Conservation (phyloP, 2,329 filamentous ascomycete genomes). For the Calonectria pteridis region DNA sequence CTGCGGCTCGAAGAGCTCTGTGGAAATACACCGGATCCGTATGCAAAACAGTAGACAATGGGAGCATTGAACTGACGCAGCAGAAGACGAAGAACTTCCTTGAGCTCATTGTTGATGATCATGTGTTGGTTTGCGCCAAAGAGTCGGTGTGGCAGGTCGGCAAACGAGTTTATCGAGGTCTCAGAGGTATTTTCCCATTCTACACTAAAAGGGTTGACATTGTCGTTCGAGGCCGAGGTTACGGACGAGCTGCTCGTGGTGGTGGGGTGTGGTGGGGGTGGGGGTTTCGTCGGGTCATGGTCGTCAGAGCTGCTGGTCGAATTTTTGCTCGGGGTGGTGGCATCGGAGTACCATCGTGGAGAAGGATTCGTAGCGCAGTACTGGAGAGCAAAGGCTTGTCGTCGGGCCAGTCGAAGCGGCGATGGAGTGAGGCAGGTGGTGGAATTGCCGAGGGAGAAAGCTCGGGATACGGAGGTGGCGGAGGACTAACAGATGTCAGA, state of each 20-base stretch:
- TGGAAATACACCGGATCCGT: conserved; percentile 95
- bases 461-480: conserved; percentile 30
- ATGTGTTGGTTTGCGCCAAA: conserved; percentile 98
- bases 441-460: conserved; percentile 36
- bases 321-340: conserved; percentile 20
- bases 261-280: conserved; percentile 21
- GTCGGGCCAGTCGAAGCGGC: conserved; percentile 18
- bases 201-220: conserved; percentile 53
- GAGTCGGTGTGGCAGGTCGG: conserved; percentile 59
- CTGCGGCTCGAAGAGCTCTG: conserved; percentile 70
- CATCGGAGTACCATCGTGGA: conserved; percentile 39
- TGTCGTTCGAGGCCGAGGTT: conserved; percentile 42
- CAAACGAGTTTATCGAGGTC: conserved; percentile 57
- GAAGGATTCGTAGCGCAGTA: not conserved
- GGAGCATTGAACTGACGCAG: conserved; percentile 93
- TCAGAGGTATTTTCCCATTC: conserved; percentile 60
- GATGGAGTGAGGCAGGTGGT: conserved; percentile 23
- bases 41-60: conserved; percentile 96
- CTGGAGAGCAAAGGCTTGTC: conserved; percentile 20
- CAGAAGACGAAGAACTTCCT: conserved; percentile 87
- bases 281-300: conserved; percentile 23
- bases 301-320: conserved; percentile 24
- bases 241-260: conserved; percentile 32
- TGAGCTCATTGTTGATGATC: conserved; percentile 94
- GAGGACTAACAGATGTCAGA: conserved; percentile 38